Conservation (phyloP, 225 moss, liverwort and hornwort species). For the Sphagnum contortum region DNA sequence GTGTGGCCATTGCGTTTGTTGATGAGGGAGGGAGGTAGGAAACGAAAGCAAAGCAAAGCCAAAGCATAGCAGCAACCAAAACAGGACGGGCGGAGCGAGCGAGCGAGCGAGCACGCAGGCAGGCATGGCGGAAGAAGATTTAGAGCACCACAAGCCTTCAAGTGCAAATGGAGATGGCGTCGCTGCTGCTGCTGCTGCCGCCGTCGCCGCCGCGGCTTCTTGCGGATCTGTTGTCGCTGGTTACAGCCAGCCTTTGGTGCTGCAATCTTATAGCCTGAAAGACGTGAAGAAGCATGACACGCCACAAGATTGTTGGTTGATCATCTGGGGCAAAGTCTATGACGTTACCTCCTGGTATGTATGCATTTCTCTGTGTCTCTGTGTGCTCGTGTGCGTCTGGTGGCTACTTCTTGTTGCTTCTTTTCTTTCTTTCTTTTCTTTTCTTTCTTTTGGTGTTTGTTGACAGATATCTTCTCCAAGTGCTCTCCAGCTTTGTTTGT, state of each 20-base stretch:
- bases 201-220: too few relatives aligned
- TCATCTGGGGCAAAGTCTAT: conserved; percentile 95
- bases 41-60: too few relatives aligned
- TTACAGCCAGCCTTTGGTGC: conserved; percentile 17
- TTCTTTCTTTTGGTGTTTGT: conserved; percentile 1
- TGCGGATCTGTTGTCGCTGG: too few relatives aligned
- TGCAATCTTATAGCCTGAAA: conserved; percentile 42
- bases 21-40: too few relatives aligned
- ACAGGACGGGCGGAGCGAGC: too few relatives aligned
- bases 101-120: too few relatives aligned
- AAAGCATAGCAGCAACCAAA: too few relatives aligned
- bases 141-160: too few relatives aligned
- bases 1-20: too few relatives aligned
- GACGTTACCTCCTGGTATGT: conserved; percentile 81
- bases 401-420: background rate
- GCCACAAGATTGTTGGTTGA: conserved; percentile 80
- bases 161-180: too few relatives aligned
- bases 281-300: conserved; percentile 80
- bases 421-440: background rate
- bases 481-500: conserved; percentile 3
- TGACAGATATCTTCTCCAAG: background rate
- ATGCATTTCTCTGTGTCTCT: background rate
- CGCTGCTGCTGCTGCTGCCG: too few relatives aligned
- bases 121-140: too few relatives aligned
- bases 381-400: background rate